These are phyloP conservation scores for Marsdenia floribunda DNA, from an alignment of 257 asterid genomes.

Conservation along the genomic window DNA sequence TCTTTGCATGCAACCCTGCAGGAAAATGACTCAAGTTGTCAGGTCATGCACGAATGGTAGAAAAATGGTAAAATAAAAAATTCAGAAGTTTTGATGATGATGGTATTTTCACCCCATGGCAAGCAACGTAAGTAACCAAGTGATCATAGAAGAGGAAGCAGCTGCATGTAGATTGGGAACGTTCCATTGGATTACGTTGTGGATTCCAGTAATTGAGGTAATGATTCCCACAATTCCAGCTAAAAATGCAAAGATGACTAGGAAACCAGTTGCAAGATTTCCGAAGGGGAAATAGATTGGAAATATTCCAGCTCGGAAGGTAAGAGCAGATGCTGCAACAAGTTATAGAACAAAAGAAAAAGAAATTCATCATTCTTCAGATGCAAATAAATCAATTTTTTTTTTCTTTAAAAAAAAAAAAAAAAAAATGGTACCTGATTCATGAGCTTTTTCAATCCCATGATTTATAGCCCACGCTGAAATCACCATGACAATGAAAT, in stretches of 20 bases:
- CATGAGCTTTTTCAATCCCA: slow-evolving; percentile 54
- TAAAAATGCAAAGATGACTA: slow-evolving; percentile 61
- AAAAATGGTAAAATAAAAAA: not conserved
- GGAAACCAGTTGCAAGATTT: slow-evolving; percentile 81
- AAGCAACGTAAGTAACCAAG: slow-evolving; percentile 69
- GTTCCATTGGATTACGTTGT: slow-evolving; percentile 47
- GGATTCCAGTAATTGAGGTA: slow-evolving; percentile 55
- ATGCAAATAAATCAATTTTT: too few species aligned
- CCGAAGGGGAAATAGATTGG: slow-evolving; percentile 85
- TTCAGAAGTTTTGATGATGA: not conserved
- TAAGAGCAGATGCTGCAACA: slow-evolving; percentile 62
- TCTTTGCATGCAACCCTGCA: slow-evolving; percentile 92
- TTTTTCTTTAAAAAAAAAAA: too few species aligned
- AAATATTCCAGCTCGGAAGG: slow-evolving; percentile 53
- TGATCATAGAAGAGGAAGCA: slow-evolving; percentile 60
- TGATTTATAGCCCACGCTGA: slow-evolving; percentile 80
- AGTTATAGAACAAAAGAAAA: not conserved
- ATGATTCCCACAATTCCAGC: slow-evolving; percentile 86
- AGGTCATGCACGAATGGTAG: too few species aligned
- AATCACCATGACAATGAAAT: slow-evolving; percentile 47
- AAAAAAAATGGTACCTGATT: slow-evolving; percentile 40
- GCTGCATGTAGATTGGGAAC: slow-evolving; percentile 66
- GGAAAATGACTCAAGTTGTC: too few species aligned
- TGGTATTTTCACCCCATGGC: slow-evolving; percentile 70
- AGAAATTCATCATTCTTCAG: not conserved